Base-by-base conservation (phyloP, 768 basidiomycete genomes). In the Amyloporia xantha region DNA sequence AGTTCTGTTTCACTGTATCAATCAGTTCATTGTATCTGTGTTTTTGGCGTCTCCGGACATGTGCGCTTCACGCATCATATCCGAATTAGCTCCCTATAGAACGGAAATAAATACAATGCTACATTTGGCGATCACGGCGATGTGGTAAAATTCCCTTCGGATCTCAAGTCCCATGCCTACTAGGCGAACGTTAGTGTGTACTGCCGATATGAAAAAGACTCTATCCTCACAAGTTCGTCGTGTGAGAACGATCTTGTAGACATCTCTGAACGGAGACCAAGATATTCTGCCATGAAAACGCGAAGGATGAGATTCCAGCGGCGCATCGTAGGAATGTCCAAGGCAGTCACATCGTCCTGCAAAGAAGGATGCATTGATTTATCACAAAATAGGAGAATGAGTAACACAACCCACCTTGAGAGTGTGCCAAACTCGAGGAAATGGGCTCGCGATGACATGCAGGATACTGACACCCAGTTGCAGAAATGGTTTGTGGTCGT, bases 401-500 rank as follows among this genome's bases (percentile, higher is more conserved):
- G 38, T 36, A 27, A 24, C 7, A 30, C 17, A 33, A 68, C 78
- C 59, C 61, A 91, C 95, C 49, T 61, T 63, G 28, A 90, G 60
- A 6, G 77, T 83, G 65, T 97, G 93, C 94, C 93, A 97, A 13
- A 95, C 91, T 1, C 36, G 50, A 2, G 96, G 96, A 65, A 98
- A 99, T 2, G 89, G 92, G 41, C 79, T 78, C 2, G 94, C 68
- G 47, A 98, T 98, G 40, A 98, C 63, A 65, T 99, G 96, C 55
- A 99, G 68, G 44, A 98, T 69, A 53, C 81, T 88, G 13, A 98
- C 92, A 2, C 96, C 96, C 53, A 72, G 68, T 30, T 71, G 66
- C 43, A 95, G 59, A 71, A 99, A 98, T 20, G 96, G 96, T 36
- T 91, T 65, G 58, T 99, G 96, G 66, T 99, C 96, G 65, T 99